These are phyloP conservation scores for Tetragonia tetragonoides DNA, from an alignment of 148 eudicot genomes.

Conservation along the genomic window DNA sequence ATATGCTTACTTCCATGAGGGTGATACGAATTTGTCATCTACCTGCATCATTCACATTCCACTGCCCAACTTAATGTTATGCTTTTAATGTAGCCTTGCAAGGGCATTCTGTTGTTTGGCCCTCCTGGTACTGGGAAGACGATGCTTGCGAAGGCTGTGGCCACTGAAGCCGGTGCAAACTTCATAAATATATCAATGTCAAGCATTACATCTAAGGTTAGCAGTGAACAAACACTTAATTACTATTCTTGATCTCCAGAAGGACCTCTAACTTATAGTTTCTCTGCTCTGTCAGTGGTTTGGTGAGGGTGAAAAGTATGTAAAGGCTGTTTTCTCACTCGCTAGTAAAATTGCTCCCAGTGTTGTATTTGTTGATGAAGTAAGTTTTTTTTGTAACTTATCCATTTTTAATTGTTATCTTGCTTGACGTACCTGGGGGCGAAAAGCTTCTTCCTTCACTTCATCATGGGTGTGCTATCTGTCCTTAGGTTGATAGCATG, in stretches of 20 bases:
- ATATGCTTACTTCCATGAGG: not conserved
- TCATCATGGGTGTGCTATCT: not conserved
- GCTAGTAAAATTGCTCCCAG: slow-evolving; percentile 98
- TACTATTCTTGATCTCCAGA: not conserved
- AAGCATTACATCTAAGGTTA: slow-evolving; percentile 94
- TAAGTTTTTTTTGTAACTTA: slow-evolving; percentile 29
- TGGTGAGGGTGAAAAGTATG: slow-evolving; percentile 98
- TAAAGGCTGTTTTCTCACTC: slow-evolving; percentile 91
- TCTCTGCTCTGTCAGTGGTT: slow-evolving; percentile 66
- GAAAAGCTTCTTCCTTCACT: not conserved
- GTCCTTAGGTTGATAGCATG: slow-evolving; percentile 91
- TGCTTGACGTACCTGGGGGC: not conserved
- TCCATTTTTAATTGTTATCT: not conserved
- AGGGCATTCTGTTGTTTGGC: slow-evolving; percentile 95
- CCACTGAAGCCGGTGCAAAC: slow-evolving; percentile 99
- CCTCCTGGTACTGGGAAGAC: slow-evolving; percentile 99
- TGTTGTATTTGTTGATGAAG: slow-evolving; percentile 97
- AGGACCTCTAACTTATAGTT: slow-evolving; percentile 20
- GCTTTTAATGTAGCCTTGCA: slow-evolving; percentile 73
- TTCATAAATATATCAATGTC: slow-evolving; percentile 97
- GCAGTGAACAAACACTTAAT: slow-evolving; percentile 1
- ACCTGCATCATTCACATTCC: not conserved
- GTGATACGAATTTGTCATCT: not conserved
- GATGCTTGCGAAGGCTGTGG: slow-evolving; percentile 99
- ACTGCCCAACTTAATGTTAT: not conserved